Evolutionary conservation across 371 early-diverging fungal species (phyloP).

Genomic region (Lichtheimia hyalospora): DNA sequence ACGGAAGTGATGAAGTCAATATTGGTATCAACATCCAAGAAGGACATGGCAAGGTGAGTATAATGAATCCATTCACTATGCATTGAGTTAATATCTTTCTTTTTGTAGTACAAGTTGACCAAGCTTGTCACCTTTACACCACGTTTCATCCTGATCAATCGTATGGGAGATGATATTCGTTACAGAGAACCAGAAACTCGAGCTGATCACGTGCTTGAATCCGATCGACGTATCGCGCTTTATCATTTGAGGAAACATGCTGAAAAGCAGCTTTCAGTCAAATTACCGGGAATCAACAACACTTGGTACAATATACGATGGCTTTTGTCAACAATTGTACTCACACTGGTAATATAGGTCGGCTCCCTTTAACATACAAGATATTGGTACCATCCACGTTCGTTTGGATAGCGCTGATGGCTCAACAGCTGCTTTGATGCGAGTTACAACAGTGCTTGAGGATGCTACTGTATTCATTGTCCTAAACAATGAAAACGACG

Average conservation of each 20-base stretch:
- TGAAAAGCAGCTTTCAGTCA: conserved; percentile 69
- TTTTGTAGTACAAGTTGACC: conserved; percentile 56
- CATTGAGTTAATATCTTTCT: no score
- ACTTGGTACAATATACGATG: conserved; percentile 60
- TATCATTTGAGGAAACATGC: conserved; percentile 64
- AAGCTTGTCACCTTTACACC: conserved; percentile 92
- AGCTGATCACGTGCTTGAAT: conserved; percentile 46
- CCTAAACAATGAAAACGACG: conserved; percentile 66
- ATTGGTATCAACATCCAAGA: conserved; percentile 87
- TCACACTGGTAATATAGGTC: conserved; percentile 55
- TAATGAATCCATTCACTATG: neutral
- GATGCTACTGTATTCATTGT: conserved; percentile 90
- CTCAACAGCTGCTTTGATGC: conserved; percentile 64
- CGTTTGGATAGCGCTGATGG: conserved; percentile 64
- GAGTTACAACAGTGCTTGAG: conserved; percentile 77
- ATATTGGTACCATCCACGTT: conserved; percentile 84
- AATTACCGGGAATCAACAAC: conserved; percentile 69
- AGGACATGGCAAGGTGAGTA: conserved; percentile 62
- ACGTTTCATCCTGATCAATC: conserved; percentile 89
- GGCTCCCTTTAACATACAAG: conserved; percentile 84
- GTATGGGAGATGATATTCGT: conserved; percentile 65
- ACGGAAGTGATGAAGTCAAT: conserved; percentile 65
- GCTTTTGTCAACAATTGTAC: no score
- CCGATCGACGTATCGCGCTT: conserved; percentile 68
- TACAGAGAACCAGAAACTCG: conserved; percentile 73